Evolutionary conservation across 2,329 filamentous ascomycete genomes (phyloP), one percentile per base, ranked within the genome.

Genomic region (Exophiala oligosperma): DNA sequence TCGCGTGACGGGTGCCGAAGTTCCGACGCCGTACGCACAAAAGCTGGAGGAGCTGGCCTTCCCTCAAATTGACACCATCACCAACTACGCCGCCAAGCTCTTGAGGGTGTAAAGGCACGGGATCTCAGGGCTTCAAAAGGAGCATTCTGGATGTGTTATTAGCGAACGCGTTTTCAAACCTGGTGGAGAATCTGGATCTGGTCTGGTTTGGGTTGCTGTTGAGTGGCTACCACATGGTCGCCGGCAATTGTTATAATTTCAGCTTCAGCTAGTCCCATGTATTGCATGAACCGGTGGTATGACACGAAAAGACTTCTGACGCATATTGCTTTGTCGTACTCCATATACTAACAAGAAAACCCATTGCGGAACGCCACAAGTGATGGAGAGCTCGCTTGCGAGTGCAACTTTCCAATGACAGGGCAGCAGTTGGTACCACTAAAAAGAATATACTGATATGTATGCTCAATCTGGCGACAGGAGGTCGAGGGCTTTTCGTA

Each of bases 31-130:
- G 38, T 97, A 99, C 74, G 93, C 94, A 59, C 82, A 88, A 77
- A 90, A 91, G 74, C 84, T 99, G 58, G 94, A 99, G 84, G 87
- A 94, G 78, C 89, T 99, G 91, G 83, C 83, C 70, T 99, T 99
- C 88, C 94, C 94, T 51, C 90, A 88, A 67, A 91, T 96, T 80
- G 76, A 87, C 65, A 82, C 96, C 69, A 97, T 99, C 72, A 88
- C 91, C 75, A 81, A 89, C 69, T 93, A 94, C 74, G 89, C 89
- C 55, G 91, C 88, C 68, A 97, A 97, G 86, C 81, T 97, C 69
- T 82, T 99, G 72, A 84, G 86, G 66, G 80, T 95, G 72, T 94
- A 86, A 79, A 69, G 57, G 60, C 50, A 24, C 23, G 14, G 51
- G 40, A 24, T 11, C 5, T 46, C 32, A 21, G 37, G 51, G 51